Evolutionary conservation across 805 yeast genomes (phyloP).

Genomic region (Zygoascus flipseniorum): DNA sequence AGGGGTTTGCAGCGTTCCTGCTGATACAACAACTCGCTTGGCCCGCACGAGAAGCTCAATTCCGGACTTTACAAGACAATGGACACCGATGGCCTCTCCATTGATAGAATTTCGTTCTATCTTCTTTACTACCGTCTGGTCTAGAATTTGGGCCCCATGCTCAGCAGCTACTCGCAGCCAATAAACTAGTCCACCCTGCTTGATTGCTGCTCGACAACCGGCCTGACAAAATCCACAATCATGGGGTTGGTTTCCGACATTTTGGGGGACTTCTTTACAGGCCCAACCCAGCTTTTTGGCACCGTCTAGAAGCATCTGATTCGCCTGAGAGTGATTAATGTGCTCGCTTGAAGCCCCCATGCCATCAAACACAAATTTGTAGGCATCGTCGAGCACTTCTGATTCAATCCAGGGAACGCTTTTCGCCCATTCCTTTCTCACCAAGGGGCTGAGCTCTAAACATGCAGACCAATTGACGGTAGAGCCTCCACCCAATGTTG

Average conservation of each 20-base stretch:
- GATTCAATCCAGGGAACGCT: background rate
- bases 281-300: constrained; percentile 38
- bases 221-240: constrained; percentile 40
- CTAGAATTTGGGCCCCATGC: constrained; percentile 40
- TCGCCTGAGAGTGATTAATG: constrained; percentile 38
- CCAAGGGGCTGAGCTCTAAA: constrained; percentile 40
- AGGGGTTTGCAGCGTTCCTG: constrained; percentile 46
- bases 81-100: constrained; percentile 40
- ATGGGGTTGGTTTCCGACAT: constrained; percentile 35
- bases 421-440: constrained; percentile 44
- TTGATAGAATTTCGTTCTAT: constrained; percentile 30
- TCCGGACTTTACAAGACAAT: constrained; percentile 29
- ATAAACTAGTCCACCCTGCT: constrained; percentile 42
- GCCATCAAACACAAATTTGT: constrained; percentile 37
- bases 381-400: constrained; percentile 30
- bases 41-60: constrained; percentile 30
- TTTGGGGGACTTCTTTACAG: constrained; percentile 37
- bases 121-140: constrained; percentile 34
- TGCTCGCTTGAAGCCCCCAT: constrained; percentile 40
- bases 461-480: constrained; percentile 53
- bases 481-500: constrained; percentile 51
- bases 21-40: constrained; percentile 36
- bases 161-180: constrained; percentile 44
- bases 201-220: constrained; percentile 44
- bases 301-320: constrained; percentile 37